Conservation (phyloP, 371 early-diverging fungal genomes). For the Mucor plumbeus region DNA sequence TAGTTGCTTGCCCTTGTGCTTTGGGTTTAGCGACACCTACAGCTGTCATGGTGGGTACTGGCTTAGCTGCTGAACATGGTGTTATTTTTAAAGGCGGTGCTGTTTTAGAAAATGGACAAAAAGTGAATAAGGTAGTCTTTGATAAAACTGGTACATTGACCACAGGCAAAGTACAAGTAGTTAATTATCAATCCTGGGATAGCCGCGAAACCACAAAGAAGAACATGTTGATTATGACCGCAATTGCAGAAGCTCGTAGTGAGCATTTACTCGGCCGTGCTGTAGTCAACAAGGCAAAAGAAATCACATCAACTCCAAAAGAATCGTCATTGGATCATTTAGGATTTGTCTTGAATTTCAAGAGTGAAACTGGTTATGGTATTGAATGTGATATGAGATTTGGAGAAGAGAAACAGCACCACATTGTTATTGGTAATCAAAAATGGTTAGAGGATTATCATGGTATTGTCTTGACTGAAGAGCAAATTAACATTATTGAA, state of each 20-base stretch:
- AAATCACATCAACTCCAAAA: constrained; percentile 10
- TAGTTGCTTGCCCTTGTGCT: constrained; percentile 98
- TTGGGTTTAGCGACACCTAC: constrained; percentile 97
- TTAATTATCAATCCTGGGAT: constrained; percentile 40
- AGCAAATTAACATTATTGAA: constrained; percentile 34
- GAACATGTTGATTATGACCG: constrained; percentile 46
- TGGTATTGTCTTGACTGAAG: constrained; percentile 33
- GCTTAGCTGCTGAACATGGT: constrained; percentile 91
- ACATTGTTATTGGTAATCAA: constrained; percentile 81
- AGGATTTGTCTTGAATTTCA: constrained; percentile 61
- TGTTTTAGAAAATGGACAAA: constrained; percentile 82
- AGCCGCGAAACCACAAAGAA: constrained; percentile 8
- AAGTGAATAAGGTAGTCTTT: constrained; percentile 86
- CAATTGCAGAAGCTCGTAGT: constrained; percentile 79
- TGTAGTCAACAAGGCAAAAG: constrained; percentile 65
- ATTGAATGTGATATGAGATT: constrained; percentile 61
- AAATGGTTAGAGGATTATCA: constrained; percentile 60
- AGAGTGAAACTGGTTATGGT: constrained; percentile 80
- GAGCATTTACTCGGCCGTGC: constrained; percentile 92
- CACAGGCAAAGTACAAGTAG: constrained; percentile 80
- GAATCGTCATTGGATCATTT: constrained; percentile 38
- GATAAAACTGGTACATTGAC: constrained; percentile 98
- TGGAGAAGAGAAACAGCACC: constrained; percentile 7
- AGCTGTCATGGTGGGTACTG: constrained; percentile 98
- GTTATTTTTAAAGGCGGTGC: constrained; percentile 90